A percentile compares a stretch with the other conserved stretches of the same genome.
Conservation (phyloP, 805 yeast genomes). For the Kregervanrija fluxuum region DNA sequence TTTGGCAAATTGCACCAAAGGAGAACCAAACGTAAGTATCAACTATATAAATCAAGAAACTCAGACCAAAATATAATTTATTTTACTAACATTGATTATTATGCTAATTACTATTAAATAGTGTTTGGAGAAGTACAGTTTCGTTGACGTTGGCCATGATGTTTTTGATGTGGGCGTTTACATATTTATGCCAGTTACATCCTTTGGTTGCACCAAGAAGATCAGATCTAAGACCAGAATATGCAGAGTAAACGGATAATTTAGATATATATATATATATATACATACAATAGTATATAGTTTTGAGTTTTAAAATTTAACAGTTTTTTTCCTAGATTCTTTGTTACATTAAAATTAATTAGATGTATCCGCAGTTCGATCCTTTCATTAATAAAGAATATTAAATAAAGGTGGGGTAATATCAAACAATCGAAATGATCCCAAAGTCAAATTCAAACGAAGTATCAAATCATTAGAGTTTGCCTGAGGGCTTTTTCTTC, state of each 20-base stretch:
- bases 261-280: background rate
- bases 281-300: background rate
- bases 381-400: background rate
- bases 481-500: conserved; percentile 21
- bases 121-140: conserved; percentile 71
- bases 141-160: conserved; percentile 57
- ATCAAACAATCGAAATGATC: conserved; percentile 9
- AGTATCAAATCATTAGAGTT: conserved; percentile 21
- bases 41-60: background rate
- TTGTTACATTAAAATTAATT: background rate
- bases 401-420: background rate
- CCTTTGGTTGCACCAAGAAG: conserved; percentile 89
- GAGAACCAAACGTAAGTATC: conserved; percentile 58
- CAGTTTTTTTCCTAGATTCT: background rate
- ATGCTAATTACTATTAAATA: conserved; percentile 9
- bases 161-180: conserved; percentile 70
- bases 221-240: conserved; percentile 84
- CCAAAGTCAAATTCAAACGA: conserved; percentile 20
- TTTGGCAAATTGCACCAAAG: conserved; percentile 85
- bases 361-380: background rate
- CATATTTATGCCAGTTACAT: conserved; percentile 80
- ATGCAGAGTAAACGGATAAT: conserved; percentile 24
- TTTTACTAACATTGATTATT: background rate
- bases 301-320: background rate
- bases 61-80: background rate